Conservation (phyloP, 2,329 filamentous ascomycete species). For the Corinectria fuckeliana region DNA sequence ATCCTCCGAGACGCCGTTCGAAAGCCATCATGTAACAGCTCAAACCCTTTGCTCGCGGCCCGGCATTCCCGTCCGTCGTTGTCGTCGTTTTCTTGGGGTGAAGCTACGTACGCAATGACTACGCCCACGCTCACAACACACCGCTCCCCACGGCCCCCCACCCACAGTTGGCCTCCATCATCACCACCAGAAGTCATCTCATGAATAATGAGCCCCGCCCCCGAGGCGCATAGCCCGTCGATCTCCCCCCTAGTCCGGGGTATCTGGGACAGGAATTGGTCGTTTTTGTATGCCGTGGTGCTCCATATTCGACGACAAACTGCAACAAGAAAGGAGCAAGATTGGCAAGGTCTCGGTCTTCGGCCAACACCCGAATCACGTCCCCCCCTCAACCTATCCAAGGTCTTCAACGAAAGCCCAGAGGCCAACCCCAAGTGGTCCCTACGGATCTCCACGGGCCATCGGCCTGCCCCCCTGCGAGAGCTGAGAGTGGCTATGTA, state of each 20-base stretch:
- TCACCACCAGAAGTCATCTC: conserved; percentile 25
- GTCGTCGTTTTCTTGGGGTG: conserved; percentile 25
- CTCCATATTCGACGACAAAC: not conserved
- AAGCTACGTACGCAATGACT: conserved; percentile 34
- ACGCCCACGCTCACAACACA: conserved; percentile 27
- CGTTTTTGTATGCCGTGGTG: not conserved
- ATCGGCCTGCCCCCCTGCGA: conserved; percentile 1
- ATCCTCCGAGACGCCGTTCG: not conserved
- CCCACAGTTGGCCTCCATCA: conserved; percentile 21
- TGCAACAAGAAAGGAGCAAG: conserved; percentile 2
- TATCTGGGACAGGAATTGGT: conserved; percentile 15
- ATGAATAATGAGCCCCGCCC: conserved; percentile 31
- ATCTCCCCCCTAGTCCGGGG: conserved; percentile 33
- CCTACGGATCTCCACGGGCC: conserved; percentile 2
- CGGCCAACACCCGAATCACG: conserved; percentile 34
- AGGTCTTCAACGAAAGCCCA: not conserved
- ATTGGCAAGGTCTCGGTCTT: conserved; percentile 24
- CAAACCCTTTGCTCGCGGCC: not conserved
- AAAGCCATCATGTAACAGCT: not conserved
- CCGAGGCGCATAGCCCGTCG: conserved; percentile 23
- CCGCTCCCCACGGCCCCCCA: conserved; percentile 39
- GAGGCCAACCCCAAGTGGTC: not conserved
- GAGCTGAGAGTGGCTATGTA: conserved; percentile 3
- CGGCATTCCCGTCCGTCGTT: conserved; percentile 10
- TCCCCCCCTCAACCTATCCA: conserved; percentile 6